Evolutionary conservation across 768 basidiomycete species (phyloP).

Genomic region (Boletus vinaceobasis): DNA sequence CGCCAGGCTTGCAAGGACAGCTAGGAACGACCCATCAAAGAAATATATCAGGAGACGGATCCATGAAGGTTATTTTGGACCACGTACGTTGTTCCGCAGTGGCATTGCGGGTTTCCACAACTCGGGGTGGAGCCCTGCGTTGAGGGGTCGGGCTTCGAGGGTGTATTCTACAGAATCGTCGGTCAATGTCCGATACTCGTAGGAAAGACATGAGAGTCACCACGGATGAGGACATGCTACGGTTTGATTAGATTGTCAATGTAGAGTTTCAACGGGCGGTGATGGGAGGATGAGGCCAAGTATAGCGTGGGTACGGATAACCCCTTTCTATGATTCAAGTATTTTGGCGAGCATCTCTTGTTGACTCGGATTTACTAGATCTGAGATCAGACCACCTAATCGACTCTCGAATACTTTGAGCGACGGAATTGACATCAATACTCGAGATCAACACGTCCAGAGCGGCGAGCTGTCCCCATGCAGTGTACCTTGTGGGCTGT

Average conservation of each 20-base stretch:
- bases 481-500: neutral
- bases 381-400: neutral
- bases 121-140: conserved; percentile 5
- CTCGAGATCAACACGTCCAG: conserved; percentile 13
- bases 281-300: no score
- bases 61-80: no score
- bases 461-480: conserved; percentile 12
- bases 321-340: neutral
- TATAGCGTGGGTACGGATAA: no score
- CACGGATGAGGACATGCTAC: conserved; percentile 10
- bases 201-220: neutral
- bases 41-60: neutral
- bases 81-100: conserved; percentile 17
- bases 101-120: conserved; percentile 19
- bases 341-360: neutral
- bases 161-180: neutral
- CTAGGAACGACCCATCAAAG: neutral
- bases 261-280: no score
- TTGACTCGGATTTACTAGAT: neutral
- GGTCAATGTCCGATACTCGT: neutral
- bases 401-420: no score
- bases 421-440: conserved; percentile 2
- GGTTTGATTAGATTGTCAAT: neutral
- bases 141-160: neutral
- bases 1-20: conserved; percentile 13